phyloP scores from a whole-genome alignment of 192 early-diverging fungal genomes.

The Spinellus fusiger region DNA sequence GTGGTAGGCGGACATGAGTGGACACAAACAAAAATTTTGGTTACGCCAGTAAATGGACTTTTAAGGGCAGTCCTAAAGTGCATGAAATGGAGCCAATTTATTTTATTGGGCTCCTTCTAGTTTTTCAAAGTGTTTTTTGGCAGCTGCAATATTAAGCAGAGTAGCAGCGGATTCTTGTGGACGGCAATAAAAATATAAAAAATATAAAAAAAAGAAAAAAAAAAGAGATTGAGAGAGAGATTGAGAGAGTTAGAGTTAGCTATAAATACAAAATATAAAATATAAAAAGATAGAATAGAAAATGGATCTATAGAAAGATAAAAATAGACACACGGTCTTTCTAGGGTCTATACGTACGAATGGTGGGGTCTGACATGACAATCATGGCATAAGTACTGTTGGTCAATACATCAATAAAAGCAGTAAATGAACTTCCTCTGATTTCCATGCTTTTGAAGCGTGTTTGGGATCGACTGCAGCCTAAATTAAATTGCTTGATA shows the following conservation, averaged over 20 bases:
- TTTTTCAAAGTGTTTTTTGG: conserved; percentile 76
- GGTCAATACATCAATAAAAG: conserved; percentile 78
- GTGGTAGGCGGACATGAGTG: conserved; percentile 15
- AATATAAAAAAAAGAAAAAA: neutral
- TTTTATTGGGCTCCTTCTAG: conserved; percentile 50
- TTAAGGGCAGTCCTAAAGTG: too few species aligned
- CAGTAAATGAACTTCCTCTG: conserved; percentile 63
- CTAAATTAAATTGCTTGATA: conserved; percentile 88
- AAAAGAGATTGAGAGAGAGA: neutral
- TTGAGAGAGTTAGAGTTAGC: neutral
- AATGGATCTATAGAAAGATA: too few species aligned
- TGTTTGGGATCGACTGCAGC: conserved; percentile 75
- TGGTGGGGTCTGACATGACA: conserved; percentile 73
- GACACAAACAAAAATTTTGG: neutral
- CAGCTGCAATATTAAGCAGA: conserved; percentile 74
- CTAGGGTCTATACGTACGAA: conserved; percentile 53
- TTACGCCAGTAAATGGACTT: neutral
- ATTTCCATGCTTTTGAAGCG: conserved; percentile 89
- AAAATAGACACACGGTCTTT: neutral
- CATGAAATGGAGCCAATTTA: too few species aligned
- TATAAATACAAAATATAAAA: too few species aligned
- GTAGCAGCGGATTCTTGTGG: conserved; percentile 83
- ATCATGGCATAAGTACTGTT: conserved; percentile 87
- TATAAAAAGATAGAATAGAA: too few species aligned
- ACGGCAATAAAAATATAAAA: conserved; percentile 2